Evolutionary conservation across 139 green algal genomes (phyloP).

Genomic region (Nannochloris sp.): DNA sequence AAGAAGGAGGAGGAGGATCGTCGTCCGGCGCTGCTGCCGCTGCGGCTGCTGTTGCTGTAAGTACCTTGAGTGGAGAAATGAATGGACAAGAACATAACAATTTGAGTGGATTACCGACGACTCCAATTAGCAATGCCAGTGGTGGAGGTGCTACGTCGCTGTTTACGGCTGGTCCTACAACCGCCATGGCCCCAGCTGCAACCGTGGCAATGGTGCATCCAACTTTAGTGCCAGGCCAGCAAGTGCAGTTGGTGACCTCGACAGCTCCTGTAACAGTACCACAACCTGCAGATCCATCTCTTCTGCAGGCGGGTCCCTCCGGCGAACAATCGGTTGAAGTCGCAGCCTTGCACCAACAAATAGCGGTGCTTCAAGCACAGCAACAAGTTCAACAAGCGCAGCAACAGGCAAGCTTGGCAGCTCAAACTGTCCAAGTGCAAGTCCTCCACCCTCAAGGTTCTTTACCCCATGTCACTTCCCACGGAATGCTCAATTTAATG

Average conservation of each 20-base stretch:
- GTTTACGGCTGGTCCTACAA: not conserved
- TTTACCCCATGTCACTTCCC: no score
- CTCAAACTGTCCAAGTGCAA: no score
- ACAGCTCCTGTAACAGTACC: constrained; percentile 13
- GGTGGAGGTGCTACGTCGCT: not conserved
- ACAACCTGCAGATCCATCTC: constrained; percentile 14
- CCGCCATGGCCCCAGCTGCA: not conserved
- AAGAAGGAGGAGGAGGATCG: not conserved
- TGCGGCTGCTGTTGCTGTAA: not conserved
- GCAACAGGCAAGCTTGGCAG: no score
- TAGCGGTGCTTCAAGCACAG: not conserved
- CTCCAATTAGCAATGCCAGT: not conserved
- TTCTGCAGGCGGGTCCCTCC: not conserved
- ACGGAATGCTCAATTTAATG: no score
- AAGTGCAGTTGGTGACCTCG: not conserved
- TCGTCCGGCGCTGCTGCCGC: not conserved
- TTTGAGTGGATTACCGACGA: not conserved
- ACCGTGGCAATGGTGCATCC: constrained; percentile 7
- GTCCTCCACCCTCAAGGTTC: no score
- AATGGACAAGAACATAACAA: not conserved
- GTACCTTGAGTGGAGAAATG: not conserved
- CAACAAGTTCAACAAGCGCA: no score
- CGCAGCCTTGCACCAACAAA: constrained; percentile 6
- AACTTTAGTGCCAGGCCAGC: not conserved
- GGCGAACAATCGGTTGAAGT: not conserved